Base-by-base conservation (phyloP, 768 basidiomycete species). In the Tephrocybe sp. region DNA sequence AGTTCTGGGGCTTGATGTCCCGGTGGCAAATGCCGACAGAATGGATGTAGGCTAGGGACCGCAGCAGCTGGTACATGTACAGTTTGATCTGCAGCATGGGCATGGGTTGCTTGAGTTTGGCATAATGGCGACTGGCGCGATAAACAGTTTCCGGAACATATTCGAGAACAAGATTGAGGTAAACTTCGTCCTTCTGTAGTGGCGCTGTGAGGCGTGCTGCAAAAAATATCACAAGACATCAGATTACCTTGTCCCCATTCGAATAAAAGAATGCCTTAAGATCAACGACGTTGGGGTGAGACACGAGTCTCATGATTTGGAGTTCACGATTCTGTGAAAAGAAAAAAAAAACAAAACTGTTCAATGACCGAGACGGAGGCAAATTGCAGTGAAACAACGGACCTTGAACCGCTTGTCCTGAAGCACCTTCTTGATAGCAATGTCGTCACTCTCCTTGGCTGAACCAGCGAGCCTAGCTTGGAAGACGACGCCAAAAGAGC, bases 331-430 rank as follows among this genome's bases (percentile, higher is more conserved):
- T 98, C 96, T 98, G 69, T 27, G 49, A 36, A 49, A 24, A 39
- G 24, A 32, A 39, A 51, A 32, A 49, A 44, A 34, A 50, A 44
- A 26, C 44, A 34, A 31, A 32, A 28, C 24, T 22, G 18, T 28
- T 40, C 26, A 12, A 50, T 38, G 46, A 41, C 37, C 37, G 44
- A 50, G 31, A 24, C 26, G 8, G 27, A 47, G 16, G 35, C 47
- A n/a, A 38, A 47, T 46, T 54, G 44, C 60, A 51, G 57, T 53
- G 53, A 52, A 55, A 51, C 60, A 55, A 72, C 80, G 55, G 54
- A 95, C 96, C 92, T 99, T 99, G 89, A 99, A 99, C 59, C 97
- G 85, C 80, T 99, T 99, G 76, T 99, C 97, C 78, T 99, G 97
- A 54, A 99, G 73, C 43, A 99, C 97, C 78, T 98, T 98, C 91